Base-by-base conservation (phyloP, 2,329 filamentous ascomycete genomes). In the Neofusicoccum cordaticola region DNA sequence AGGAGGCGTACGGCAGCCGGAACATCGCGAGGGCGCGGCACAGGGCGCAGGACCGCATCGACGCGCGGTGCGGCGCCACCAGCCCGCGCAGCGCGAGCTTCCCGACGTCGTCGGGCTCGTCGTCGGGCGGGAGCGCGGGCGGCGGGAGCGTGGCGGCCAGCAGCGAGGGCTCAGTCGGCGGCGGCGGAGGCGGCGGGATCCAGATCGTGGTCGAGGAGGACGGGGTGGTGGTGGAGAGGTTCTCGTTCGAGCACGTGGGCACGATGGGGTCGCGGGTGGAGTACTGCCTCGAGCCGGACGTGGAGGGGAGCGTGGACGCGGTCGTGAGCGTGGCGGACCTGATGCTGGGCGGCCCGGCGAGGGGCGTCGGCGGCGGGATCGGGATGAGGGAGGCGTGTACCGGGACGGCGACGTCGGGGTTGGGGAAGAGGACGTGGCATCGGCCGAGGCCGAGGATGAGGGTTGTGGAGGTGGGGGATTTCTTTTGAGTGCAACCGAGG, bases 271-370 rank as follows among this genome's bases (percentile, higher is more conserved):
- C 86, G 52, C 76, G 73, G 35, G 87, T 93, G 61, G 71, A 76
- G 17, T 93, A 92, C 70, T 78, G 81, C 45, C 77, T 93, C 11
- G 73, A 78, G 15, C 82, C 89, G 0, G 88, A 90, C 62, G 69
- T 73, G 0, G 71, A 71, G 17, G 86, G 86, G 0, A 84, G 81
- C 1, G 79, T 79, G 66, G 63, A 65, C 35, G 83, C 85, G 35
- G 81, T 84, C 53, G 78, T 85, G 0, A 82, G 83, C 44, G 74
- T 87, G 3, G 72, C 78, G 4, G 84, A 87, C 60, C 68, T 88
- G 15, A 68, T 85, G 8, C 75, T 76, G 1, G 80, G 82, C 50
- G 41, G 35, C 11, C 27, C 37, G 48, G 41, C 39, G 62, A 44
- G 31, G 34, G 22, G 62, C 3, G n/a, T 65, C 22, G 66, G 47